A percentile compares a stretch with the other conserved stretches of the same genome.
phyloP scores from a whole-genome alignment of 2,329 filamentous ascomycete species.

The Akanthomyces uredinophilus region DNA sequence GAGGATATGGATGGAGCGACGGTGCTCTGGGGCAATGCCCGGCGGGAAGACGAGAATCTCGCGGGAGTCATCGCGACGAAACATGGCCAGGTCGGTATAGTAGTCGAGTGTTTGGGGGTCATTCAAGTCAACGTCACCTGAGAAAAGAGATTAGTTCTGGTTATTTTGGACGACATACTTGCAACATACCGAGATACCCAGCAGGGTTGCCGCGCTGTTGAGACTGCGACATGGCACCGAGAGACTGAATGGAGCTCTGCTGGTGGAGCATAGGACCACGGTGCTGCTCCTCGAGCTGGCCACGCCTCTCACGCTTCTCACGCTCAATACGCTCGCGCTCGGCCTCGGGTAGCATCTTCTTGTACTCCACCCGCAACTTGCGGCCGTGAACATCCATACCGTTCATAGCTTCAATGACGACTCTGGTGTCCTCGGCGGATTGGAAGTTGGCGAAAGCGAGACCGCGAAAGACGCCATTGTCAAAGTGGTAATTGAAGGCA shows the following conservation, averaged over 20 bases:
- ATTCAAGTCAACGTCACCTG: constrained; percentile 78
- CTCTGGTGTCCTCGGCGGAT: constrained; percentile 85
- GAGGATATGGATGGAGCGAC: constrained; percentile 86
- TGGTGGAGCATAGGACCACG: constrained; percentile 71
- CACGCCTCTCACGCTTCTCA: constrained; percentile 92
- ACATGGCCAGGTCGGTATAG: constrained; percentile 85
- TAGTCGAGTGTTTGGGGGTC: constrained; percentile 81
- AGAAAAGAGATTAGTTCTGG: background rate
- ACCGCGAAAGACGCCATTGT: constrained; percentile 93
- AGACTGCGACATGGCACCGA: constrained; percentile 60
- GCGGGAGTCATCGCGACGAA: constrained; percentile 72
- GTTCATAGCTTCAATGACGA: constrained; percentile 91
- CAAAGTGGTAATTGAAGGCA: constrained; percentile 99
- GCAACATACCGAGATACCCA: constrained; percentile 40
- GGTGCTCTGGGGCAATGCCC: constrained; percentile 73
- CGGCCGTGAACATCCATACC: constrained; percentile 92
- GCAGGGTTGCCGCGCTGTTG: constrained; percentile 39
- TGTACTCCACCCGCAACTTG: constrained; percentile 95
- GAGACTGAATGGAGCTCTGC: constrained; percentile 80
- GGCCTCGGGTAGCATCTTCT: constrained; percentile 96
- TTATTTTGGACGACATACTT: constrained; percentile 8
- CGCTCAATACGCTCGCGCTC: constrained; percentile 94
- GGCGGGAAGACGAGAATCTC: constrained; percentile 82
- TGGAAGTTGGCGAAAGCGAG: constrained; percentile 98
- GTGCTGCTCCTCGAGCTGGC: constrained; percentile 96